These are phyloP conservation scores for Puccinia novopanici DNA, from an alignment of 1,284 basidiomycete species.

Conservation along the genomic window DNA sequence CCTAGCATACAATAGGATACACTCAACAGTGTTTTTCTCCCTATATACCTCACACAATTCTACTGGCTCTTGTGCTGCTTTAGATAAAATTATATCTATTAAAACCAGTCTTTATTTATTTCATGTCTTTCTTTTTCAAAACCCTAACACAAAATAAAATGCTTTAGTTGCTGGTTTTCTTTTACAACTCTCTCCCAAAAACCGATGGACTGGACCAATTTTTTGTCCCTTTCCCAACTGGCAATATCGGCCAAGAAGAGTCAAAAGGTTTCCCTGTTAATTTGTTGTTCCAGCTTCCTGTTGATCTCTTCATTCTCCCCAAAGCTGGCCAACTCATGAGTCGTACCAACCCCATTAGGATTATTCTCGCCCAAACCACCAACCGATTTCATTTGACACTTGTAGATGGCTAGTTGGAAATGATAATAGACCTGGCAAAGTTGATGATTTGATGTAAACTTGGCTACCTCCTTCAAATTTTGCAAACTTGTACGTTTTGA, in stretches of 20 bases:
- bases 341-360: slow-evolving; percentile 46
- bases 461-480: slow-evolving; percentile 77
- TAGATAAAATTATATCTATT: no score
- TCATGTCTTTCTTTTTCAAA: no score
- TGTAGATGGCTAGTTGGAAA: slow-evolving; percentile 61
- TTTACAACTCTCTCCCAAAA: slow-evolving; percentile 80
- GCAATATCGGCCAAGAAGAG: slow-evolving; percentile 88
- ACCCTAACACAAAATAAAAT: no score
- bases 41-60: no score
- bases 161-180: no score
- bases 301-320: slow-evolving; percentile 62
- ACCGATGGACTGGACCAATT: slow-evolving; percentile 80
- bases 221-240: slow-evolving; percentile 95
- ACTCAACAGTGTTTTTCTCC: no score
- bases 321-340: slow-evolving; percentile 45
- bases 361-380: slow-evolving; percentile 39
- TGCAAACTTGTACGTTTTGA: slow-evolving; percentile 91
- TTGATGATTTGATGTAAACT: slow-evolving; percentile 79
- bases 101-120: no score
- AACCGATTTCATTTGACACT: slow-evolving; percentile 52
- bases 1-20: no score
- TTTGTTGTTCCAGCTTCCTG: slow-evolving; percentile 83
- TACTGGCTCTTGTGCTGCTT: no score
- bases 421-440: slow-evolving; percentile 87
- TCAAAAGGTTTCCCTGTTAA: slow-evolving; percentile 82